Base-by-base conservation (phyloP, 768 basidiomycete species). In the Suillus subaureus region DNA sequence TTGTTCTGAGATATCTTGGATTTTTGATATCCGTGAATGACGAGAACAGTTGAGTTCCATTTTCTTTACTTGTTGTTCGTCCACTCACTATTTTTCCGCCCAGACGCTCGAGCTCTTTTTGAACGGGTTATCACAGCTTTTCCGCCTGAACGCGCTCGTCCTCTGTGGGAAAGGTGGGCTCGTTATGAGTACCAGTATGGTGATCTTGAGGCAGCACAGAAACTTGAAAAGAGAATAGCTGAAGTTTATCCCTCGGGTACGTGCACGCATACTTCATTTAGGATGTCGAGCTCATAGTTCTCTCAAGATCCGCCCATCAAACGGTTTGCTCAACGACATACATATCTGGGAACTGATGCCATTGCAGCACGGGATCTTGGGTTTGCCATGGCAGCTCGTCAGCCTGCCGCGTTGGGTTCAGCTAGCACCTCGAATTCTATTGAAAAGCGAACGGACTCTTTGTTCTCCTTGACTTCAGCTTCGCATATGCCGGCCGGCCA, bases 1-100 rank as follows among this genome's bases (percentile, higher is more conserved):
- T 88, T 70, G 93, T 97, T 11, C 79, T 94, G 66, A 87, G 91
- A 62, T 97, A 97, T 78, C 88, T 99, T 33, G 89, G 90, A 8
- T 99, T 97, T 84, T 80, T 99, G 70, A 91, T 99, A 70, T 92
- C 90, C 33, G 86, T 97, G 79, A 98, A 98, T 71, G 97, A 99
- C 76, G 91, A 95, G 69, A 94, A 90, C 72, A 99, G 97, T 97
- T 74, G 93, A 82, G 47, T 62, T 42, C 33, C 61, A 18, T 37
- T 49, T 60, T 47, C 35, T 58, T 28, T 60, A n/a, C 23, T 26
- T 13, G 4, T 23, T 66, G 66, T 54, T 58, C 8, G 42, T 21
- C 12, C 55, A 26, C 57, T 62, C n/a, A 66, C 67, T 43, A 57
- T 61, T 43, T 70, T 54, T 47, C 51, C 45, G 43, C 58, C 8